Evolutionary conservation across 1,284 basidiomycete genomes (phyloP), one percentile per base, ranked within the genome.

Genomic region (Hymenochaete sp.): DNA sequence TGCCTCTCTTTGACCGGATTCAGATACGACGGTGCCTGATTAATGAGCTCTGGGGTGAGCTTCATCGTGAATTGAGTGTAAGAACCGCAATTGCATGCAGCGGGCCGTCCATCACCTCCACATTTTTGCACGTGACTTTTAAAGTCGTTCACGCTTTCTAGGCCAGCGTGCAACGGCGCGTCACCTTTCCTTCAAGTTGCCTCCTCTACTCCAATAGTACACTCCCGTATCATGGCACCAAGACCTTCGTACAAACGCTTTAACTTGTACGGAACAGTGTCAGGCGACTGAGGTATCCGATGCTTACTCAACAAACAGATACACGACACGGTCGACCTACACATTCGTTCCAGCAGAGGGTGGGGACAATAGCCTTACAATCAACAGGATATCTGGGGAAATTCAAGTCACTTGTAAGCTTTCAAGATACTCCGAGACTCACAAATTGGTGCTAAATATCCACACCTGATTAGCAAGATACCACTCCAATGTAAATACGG

Each of bases 1-100:
- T 98, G 89, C 48, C 96, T 79, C 64, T 99, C 93, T 66, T 92
- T 93, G 47, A 93, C 66, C 25, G 93, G 80, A 61, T 95, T 97
- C 54, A 96, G 72, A 51, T 81, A 77, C 47, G 88, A 88, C 43
- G 75, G 68, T 38, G 79, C 79, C 61, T 85, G 79, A 16, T 77
- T 78, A 53, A 93, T 73, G 54, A 95, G 78, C 74, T 95, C 90
- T 51, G 91, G 88, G 38, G 91, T 91, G 67, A 93, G 83, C 80
- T 92, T 93, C 82, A 93, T 89, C 62, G 57, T 57, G 50, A 50
- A 50, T 6, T 35, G 38, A 70, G 62, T 64, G 45, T 61, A 63
- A 58, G 51, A 50, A 33, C 29, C 11, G 29, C 25, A 39, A 11
- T 29, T 35, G 16, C 10, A 45, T 10, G n/a, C n/a, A 25, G 21